Base-by-base conservation (phyloP, 495 filamentous ascomycete genomes). In the Gamarada debralockiae region DNA sequence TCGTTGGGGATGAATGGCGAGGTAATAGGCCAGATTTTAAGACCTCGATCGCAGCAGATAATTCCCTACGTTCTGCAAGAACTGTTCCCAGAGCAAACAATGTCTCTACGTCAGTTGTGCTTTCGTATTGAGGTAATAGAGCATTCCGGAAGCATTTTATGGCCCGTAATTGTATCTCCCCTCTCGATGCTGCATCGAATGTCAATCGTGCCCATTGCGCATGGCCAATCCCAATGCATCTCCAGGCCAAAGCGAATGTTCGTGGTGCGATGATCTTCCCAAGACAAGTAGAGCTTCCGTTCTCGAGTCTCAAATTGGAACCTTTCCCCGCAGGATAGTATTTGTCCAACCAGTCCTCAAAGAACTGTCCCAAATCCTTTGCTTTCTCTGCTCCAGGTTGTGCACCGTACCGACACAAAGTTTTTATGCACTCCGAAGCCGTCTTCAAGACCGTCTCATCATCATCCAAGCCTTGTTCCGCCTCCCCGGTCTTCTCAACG, bases 131-230 rank as follows among this genome's bases (percentile, higher is more conserved):
- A 13, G 84, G 81, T 7, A 77, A 75, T 12, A 95, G 66, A 8
- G 90, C 85, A 53, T 74, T 85, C 38, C 83, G 78, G 46, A 97
- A 78, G 55, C 82, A 85, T 34, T 78, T 71, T 38, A 92, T 79
- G 2, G 92, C 93, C 56, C 85, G 78, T 17, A 76, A 70, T 56
- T 92, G 88, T 18, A 88, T 77, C 21, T 83, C 77, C 27, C 82
- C 69, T 25, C 93, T 77, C 4, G 77, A 65, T 53, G 85, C 77
- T 12, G 85, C 82, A 42, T 92, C 77, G 40, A 80, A 83, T 5
- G 90, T 96, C 66, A 84, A 76, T 14, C 82, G 78, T 38, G 92
- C 88, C 90, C 91, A 96, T 51, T 87, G 82, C 0, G 91, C 89
- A 55, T 90, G 82, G 24, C 85, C 83, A 55, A 92, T 77, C 21